Base-by-base conservation (phyloP, 176 grass and related monocot genomes). In the Lolium multiflorum region DNA sequence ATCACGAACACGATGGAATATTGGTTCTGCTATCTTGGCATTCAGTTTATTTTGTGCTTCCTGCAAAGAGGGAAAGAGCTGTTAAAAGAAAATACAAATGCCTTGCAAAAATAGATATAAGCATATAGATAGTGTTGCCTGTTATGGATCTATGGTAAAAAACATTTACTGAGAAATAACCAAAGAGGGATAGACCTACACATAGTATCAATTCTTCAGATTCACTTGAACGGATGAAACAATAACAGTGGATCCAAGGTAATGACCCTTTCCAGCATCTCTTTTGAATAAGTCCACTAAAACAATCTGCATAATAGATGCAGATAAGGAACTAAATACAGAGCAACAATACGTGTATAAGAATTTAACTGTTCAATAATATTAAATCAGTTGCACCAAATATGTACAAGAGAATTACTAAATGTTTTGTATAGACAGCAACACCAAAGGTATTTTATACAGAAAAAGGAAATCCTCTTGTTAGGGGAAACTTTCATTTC, bases 181-280 rank as follows among this genome's bases (percentile, higher is more conserved):
- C 6, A 24, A 75, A 68, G 18, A 81, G 51, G 21, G 0, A 20
- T 81, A 44, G 17, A 83, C 92, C 88, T 82, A 99, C 94, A 55
- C 82, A 84, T 68, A 99, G 63, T 85, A 96, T 84, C 48, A 59
- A 85, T 84, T 99, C 88, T 70, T 92, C 91, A 49, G 94, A 82
- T 94, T 99, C 92, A 89, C 52, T 90, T 82, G 94, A 85, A 85
- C 92, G 89, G 48, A 99, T 96, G 90, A 94, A 96, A 83, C 92
- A 96, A 58, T 99, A 99, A 79, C 92, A 96, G 59, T 99, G 94
- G 52, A 99, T 92, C 93, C 92, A 94, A 74, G 92, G 97, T 60
- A 94, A 83, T 85, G 84, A 66, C 17, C 97, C 92, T 68, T 72
- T 93, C 97, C 97, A 99, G 70, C 78, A 82, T 87, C 87, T 92